Evolutionary conservation across 805 yeast genomes (phyloP).

Genomic region (Candida xyloterini): DNA sequence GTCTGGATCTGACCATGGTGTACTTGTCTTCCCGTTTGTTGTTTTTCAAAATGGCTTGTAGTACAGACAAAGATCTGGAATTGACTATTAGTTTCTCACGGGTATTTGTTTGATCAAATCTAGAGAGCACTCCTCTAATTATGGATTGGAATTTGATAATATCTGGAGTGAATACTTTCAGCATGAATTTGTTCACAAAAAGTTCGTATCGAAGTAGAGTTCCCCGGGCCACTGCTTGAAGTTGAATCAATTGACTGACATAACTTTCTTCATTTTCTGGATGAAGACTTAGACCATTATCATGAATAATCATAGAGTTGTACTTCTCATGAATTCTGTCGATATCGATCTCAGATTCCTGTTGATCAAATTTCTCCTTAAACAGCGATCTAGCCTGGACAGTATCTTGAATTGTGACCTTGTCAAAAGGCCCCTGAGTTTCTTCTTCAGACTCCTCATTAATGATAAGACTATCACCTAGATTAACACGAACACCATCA

Average conservation of each 20-base stretch:
- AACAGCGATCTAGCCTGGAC: constrained; percentile 25
- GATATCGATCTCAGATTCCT: constrained; percentile 20
- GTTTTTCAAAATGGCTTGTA: constrained; percentile 41
- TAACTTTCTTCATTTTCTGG: constrained; percentile 4
- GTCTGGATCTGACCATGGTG: constrained; percentile 13
- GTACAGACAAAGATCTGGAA: constrained; percentile 33
- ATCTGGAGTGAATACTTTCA: constrained; percentile 54
- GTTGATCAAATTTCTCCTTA: constrained; percentile 14
- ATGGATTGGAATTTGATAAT: constrained; percentile 47
- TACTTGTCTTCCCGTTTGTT: constrained; percentile 22
- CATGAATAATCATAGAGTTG: constrained; percentile 21
- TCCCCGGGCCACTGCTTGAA: constrained; percentile 74
- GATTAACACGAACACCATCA: constrained; percentile 33
- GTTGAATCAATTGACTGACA: constrained; percentile 25
- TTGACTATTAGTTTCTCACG: constrained; percentile 13
- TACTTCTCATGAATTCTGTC: constrained; percentile 32
- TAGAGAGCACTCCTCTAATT: constrained; percentile 46
- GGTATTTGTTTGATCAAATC: constrained; percentile 26
- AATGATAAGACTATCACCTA: constrained; percentile 21
- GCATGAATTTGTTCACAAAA: constrained; percentile 60
- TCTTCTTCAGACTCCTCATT: not conserved
- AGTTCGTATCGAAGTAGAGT: constrained; percentile 60
- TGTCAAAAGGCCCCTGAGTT: not conserved
- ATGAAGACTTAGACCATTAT: constrained; percentile 18
- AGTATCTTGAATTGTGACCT: constrained; percentile 14